phyloP scores from a whole-genome alignment of 345 rosid genomes.

The Geranium brycei region DNA sequence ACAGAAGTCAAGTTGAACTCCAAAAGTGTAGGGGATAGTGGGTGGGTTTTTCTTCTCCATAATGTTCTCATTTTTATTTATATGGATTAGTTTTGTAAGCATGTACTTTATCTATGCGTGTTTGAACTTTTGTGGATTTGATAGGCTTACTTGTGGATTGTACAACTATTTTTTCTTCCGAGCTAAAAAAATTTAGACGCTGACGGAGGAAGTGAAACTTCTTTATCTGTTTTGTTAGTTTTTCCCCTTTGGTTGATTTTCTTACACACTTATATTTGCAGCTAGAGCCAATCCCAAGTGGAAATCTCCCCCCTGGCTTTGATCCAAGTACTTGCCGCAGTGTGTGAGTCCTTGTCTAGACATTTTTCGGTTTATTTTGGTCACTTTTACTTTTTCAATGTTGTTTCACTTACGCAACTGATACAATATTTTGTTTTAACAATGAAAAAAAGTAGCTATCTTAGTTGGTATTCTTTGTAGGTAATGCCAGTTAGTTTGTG shows the following conservation, averaged over 20 bases:
- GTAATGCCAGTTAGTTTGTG: background rate
- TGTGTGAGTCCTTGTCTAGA: conserved; percentile 85
- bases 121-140: no score
- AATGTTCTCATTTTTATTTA: no score
- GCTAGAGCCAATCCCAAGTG: conserved; percentile 95
- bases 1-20: no score
- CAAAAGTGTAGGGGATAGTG: no score
- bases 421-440: no score
- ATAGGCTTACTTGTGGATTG: background rate
- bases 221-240: conserved; percentile 6
- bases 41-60: no score
- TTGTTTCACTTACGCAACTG: background rate
- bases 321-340: conserved; percentile 99
- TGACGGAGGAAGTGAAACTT: conserved; percentile 8
- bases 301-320: conserved; percentile 99
- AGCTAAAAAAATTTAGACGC: conserved; percentile 9
- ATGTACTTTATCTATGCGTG: no score
- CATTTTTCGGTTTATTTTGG: conserved; percentile 13
- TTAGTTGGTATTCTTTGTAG: no score
- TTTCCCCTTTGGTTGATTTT: background rate
- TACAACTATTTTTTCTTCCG: background rate
- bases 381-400: background rate
- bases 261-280: conserved; percentile 40
- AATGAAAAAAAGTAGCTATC: no score
- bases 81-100: no score